Evolutionary conservation across 208 protist species (phyloP).

Genomic region (Crithidia bombi): DNA sequence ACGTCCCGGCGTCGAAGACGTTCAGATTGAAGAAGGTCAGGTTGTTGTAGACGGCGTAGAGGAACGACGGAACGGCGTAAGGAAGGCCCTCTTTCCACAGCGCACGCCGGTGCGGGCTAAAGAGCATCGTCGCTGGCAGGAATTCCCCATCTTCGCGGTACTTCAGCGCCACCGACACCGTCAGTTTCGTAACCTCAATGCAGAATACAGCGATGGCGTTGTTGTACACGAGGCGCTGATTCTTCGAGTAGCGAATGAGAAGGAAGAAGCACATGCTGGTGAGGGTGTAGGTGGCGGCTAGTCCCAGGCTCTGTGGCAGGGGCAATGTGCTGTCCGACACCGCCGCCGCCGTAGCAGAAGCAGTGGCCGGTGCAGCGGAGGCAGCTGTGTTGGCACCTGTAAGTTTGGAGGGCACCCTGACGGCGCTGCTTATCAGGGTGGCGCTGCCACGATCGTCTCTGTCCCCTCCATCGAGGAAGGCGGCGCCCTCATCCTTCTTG

Average conservation of each 20-base stretch:
- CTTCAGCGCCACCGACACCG: constrained; percentile 49
- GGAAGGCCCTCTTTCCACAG: constrained; percentile 50
- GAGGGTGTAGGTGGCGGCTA: constrained; percentile 52
- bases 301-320: constrained; percentile 29
- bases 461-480: constrained; percentile 1
- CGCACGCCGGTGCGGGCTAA: constrained; percentile 16
- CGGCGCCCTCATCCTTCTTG: constrained; percentile 11
- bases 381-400: neutral
- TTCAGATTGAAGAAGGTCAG: constrained; percentile 74
- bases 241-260: constrained; percentile 55
- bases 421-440: constrained; percentile 9
- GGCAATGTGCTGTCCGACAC: constrained; percentile 31
- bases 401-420: neutral
- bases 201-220: constrained; percentile 46
- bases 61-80: constrained; percentile 55
- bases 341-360: neutral
- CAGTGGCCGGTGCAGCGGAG: neutral
- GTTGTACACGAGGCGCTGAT: constrained; percentile 38
- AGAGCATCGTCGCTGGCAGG: constrained; percentile 35
- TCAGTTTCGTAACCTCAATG: constrained; percentile 58
- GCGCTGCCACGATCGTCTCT: no score
- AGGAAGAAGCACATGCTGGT: constrained; percentile 58
- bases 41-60: constrained; percentile 90
- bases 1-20: constrained; percentile 66
- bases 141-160: constrained; percentile 51